phyloP scores from a whole-genome alignment of 208 protist species.

The Strigomonas culicis region DNA sequence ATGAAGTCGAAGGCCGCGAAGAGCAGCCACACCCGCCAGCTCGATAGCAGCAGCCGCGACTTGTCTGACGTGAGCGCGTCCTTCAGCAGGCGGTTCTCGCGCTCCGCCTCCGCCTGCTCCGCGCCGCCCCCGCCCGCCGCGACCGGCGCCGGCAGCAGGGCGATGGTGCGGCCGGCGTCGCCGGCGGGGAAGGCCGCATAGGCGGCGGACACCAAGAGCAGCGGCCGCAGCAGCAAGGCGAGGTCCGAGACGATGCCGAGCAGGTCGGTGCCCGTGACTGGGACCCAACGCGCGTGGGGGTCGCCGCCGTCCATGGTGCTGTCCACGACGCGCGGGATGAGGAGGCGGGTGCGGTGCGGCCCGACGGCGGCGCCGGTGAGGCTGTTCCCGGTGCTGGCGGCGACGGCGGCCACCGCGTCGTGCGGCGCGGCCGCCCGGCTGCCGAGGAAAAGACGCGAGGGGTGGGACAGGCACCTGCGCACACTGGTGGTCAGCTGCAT shows the following conservation, averaged over 20 bases:
- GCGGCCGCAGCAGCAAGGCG: slow-evolving; percentile 61
- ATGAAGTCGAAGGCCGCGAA: slow-evolving; percentile 54
- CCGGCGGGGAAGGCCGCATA: slow-evolving; percentile 34
- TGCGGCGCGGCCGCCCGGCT: slow-evolving; percentile 12
- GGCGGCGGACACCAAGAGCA: slow-evolving; percentile 50
- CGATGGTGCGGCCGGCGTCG: slow-evolving; percentile 19
- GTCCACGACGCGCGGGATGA: slow-evolving; percentile 65
- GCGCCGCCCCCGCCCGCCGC: slow-evolving; percentile 13
- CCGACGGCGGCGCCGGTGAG: slow-evolving; percentile 19
- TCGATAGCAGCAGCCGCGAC: slow-evolving; percentile 36
- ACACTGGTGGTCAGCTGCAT: too few relatives aligned
- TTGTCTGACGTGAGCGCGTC: background rate
- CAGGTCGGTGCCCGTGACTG: slow-evolving; percentile 65
- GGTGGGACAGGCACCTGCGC: too few relatives aligned
- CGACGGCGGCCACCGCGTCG: background rate
- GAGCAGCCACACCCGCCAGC: slow-evolving; percentile 47
- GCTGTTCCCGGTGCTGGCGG: slow-evolving; percentile 4
- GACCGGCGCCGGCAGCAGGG: slow-evolving; percentile 14
- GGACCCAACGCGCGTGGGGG: slow-evolving; percentile 18
- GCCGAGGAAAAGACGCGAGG: too few relatives aligned
- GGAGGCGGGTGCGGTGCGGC: slow-evolving; percentile 38
- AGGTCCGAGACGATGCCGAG: slow-evolving; percentile 66
- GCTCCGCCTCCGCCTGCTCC: background rate
- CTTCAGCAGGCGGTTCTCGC: background rate
- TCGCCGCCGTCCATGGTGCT: background rate